Evolutionary conservation across 768 basidiomycete species (phyloP).

Genomic region (Rhizopogon vulgaris): DNA sequence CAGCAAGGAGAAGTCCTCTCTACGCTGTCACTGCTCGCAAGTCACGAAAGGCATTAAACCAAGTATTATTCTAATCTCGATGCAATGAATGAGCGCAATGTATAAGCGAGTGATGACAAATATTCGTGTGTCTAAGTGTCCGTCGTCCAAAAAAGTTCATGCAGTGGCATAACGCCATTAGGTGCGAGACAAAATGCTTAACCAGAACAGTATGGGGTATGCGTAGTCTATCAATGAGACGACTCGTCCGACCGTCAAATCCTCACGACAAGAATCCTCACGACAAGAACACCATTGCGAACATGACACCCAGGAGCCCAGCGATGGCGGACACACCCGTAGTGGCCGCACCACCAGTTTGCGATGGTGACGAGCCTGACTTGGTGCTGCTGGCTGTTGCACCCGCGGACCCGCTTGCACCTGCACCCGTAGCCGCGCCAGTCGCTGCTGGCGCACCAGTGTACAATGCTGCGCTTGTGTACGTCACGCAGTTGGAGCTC

Average conservation of each 20-base stretch:
- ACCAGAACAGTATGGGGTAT: no score
- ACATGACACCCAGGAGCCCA: slow-evolving; percentile 24
- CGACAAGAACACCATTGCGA: slow-evolving; percentile 30
- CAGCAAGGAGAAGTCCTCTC: no score
- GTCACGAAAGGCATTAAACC: no score
- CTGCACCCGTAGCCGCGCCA: not conserved
- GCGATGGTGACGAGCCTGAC: slow-evolving; percentile 12
- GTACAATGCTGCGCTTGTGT: slow-evolving; percentile 31
- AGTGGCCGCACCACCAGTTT: slow-evolving; percentile 12
- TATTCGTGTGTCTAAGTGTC: not conserved
- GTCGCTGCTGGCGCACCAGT: slow-evolving; percentile 14
- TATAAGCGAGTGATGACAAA: not conserved
- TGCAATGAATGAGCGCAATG: not conserved
- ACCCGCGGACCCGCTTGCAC: not conserved
- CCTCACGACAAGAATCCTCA: slow-evolving; percentile 7
- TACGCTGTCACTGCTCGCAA: no score
- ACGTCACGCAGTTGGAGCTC: slow-evolving; percentile 39
- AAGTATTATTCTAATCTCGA: not conserved
- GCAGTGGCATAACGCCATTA: no score
- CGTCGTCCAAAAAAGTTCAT: not conserved
- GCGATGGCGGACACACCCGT: slow-evolving; percentile 25
- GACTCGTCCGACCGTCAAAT: not conserved
- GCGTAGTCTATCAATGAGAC: not conserved
- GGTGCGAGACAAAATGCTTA: not conserved
- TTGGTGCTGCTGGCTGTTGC: not conserved